These are phyloP conservation scores for Aspergillus campestris DNA, from an alignment of 495 filamentous ascomycete genomes.

Conservation along the genomic window DNA sequence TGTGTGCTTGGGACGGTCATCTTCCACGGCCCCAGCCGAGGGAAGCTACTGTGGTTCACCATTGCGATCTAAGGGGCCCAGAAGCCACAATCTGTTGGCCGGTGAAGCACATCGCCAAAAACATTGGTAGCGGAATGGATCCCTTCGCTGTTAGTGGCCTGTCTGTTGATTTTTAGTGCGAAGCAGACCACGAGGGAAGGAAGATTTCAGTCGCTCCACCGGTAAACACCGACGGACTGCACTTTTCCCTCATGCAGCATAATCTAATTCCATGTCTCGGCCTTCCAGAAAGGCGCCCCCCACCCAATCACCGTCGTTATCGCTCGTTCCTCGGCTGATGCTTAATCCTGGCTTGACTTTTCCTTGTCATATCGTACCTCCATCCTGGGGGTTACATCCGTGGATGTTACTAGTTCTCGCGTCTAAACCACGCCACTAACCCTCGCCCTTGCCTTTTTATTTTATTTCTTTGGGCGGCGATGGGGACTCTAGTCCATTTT, in stretches of 20 bases:
- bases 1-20: no score
- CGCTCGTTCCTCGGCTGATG: constrained; percentile 7
- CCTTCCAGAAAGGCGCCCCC: constrained; percentile 8
- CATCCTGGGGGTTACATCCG: constrained; percentile 29
- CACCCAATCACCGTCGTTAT: constrained; percentile 1
- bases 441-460: no score
- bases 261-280: neutral
- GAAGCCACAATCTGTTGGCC: no score
- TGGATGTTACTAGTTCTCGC: constrained; percentile 1
- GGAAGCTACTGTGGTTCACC: no score
- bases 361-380: constrained; percentile 16
- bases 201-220: constrained; percentile 1
- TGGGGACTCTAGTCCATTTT: neutral
- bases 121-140: no score
- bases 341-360: constrained; percentile 5
- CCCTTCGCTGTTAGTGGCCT: no score
- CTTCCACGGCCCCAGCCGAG: no score
- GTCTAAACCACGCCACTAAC: no score
- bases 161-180: neutral
- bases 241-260: neutral
- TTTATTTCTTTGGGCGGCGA: constrained; percentile 2
- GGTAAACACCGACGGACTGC: constrained; percentile 11
- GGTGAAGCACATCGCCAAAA: no score
- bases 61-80: no score
- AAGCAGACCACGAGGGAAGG: neutral